Evolutionary conservation across 306 rosid species (phyloP).

Genomic region (Dicorynia guianensis): DNA sequence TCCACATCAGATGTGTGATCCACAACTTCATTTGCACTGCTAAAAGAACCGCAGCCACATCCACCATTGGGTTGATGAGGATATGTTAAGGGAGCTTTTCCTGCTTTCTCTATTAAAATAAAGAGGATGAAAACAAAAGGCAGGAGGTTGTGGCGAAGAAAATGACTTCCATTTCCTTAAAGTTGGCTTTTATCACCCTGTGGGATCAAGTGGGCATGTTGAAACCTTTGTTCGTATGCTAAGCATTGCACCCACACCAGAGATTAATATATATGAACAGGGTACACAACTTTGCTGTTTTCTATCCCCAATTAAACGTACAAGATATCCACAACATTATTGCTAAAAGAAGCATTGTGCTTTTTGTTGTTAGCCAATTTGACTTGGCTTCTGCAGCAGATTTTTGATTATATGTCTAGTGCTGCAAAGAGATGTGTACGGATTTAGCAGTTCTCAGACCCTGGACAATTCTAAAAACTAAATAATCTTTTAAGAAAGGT

Average conservation of each 20-base stretch:
- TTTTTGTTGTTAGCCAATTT: too few relatives aligned
- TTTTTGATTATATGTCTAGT: too few relatives aligned
- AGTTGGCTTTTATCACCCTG: neutral
- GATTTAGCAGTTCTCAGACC: neutral
- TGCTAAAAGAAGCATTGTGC: too few relatives aligned
- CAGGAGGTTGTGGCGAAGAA: slow-evolving; percentile 3
- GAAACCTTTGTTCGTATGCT: neutral
- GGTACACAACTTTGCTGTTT: too few relatives aligned
- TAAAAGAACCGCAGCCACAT: neutral
- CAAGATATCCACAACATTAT: too few relatives aligned
- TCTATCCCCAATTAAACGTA: too few relatives aligned
- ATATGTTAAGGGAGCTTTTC: slow-evolving; percentile 5
- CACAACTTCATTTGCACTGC: slow-evolving; percentile 6
- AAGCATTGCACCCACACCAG: slow-evolving; percentile 24
- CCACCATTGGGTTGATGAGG: slow-evolving; percentile 15
- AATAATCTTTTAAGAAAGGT: neutral
- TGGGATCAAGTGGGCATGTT: slow-evolving; percentile 16
- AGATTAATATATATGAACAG: neutral
- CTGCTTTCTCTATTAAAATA: neutral
- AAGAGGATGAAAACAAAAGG: neutral
- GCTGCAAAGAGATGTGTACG: too few relatives aligned
- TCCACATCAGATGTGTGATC: slow-evolving; percentile 39
- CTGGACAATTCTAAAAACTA: neutral
- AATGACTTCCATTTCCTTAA: slow-evolving; percentile 42
- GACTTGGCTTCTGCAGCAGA: too few relatives aligned